Percentiles rank a stretch among this genome's conserved stretches.
Evolutionary conservation across 345 rosid genomes (phyloP).

Genomic region (Rhizophora apiculata): DNA sequence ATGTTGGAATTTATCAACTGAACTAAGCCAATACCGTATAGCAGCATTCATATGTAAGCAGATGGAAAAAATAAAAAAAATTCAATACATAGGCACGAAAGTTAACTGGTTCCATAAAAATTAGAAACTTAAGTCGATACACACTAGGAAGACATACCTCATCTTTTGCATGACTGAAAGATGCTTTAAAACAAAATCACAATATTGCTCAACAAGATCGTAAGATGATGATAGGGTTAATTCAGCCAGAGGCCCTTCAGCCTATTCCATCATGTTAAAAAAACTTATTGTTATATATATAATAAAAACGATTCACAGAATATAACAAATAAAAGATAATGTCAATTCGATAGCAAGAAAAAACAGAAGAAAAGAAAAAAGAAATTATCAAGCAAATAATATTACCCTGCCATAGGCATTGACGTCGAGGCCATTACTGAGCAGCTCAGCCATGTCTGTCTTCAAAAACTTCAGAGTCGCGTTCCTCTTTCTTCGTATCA

Average conservation of each 20-base stretch:
- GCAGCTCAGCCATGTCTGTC: constrained; percentile 88
- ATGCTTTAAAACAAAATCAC: constrained; percentile 63
- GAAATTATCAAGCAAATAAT: not conserved
- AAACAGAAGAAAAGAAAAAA: not conserved
- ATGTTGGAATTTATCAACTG: too few species aligned
- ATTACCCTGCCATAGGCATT: constrained; percentile 79
- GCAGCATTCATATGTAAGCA: not conserved
- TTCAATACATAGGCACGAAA: not conserved
- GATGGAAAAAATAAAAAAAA: not conserved
- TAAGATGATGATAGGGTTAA: constrained; percentile 57
- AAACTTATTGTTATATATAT: not conserved
- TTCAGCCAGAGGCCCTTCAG: constrained; percentile 80
- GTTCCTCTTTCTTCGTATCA: constrained; percentile 71
- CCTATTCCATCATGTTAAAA: constrained; percentile 42
- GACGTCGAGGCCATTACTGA: constrained; percentile 72
- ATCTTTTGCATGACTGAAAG: constrained; percentile 64
- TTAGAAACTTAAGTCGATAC: not conserved
- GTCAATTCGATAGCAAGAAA: too few species aligned
- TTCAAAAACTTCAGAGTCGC: constrained; percentile 84
- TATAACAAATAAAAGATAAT: not conserved
- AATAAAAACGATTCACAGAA: too few species aligned
- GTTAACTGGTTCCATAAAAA: not conserved
- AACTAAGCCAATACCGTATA: too few species aligned
- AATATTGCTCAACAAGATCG: constrained; percentile 59
- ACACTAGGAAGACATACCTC: constrained; percentile 35